Percentiles rank a stretch among this genome's conserved stretches.
Conservation (phyloP, 495 filamentous ascomycete genomes). For the Hyaloscypha finlandica region DNA sequence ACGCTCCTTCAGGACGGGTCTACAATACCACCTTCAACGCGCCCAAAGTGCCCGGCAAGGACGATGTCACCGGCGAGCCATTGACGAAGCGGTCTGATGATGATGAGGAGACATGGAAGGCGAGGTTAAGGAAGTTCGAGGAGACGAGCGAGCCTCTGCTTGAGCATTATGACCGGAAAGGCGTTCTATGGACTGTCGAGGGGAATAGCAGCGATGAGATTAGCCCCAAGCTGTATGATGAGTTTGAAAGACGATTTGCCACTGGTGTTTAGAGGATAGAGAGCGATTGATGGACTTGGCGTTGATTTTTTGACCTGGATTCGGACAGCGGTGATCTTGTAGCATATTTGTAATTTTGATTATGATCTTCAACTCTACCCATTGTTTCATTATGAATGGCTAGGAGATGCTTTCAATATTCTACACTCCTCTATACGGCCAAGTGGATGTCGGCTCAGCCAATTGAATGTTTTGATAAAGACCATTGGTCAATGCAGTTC, state of each 20-base stretch:
- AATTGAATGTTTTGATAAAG: background rate
- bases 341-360: background rate
- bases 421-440: background rate
- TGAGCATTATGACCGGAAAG: conserved; percentile 83
- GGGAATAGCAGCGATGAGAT: conserved; percentile 94
- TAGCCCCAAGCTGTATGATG: conserved; percentile 75
- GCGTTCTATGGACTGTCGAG: conserved; percentile 84
- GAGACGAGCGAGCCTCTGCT: conserved; percentile 83
- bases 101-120: conserved; percentile 79
- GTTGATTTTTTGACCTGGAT: background rate
- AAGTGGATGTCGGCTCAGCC: background rate
- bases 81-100: conserved; percentile 85
- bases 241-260: conserved; percentile 76
- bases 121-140: conserved; percentile 77
- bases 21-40: conserved; percentile 94
- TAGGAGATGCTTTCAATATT: background rate
- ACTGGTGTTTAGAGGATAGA: conserved; percentile 1
- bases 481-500: background rate
- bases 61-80: conserved; percentile 89
- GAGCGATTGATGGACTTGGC: background rate
- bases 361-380: background rate
- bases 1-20: conserved; percentile 85
- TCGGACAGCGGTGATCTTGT: background rate
- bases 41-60: conserved; percentile 75
- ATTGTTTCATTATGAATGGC: background rate